Evolutionary conservation across 768 basidiomycete species (phyloP), one percentile per base, ranked within the genome.

Genomic region (Leccinum variicolor): DNA sequence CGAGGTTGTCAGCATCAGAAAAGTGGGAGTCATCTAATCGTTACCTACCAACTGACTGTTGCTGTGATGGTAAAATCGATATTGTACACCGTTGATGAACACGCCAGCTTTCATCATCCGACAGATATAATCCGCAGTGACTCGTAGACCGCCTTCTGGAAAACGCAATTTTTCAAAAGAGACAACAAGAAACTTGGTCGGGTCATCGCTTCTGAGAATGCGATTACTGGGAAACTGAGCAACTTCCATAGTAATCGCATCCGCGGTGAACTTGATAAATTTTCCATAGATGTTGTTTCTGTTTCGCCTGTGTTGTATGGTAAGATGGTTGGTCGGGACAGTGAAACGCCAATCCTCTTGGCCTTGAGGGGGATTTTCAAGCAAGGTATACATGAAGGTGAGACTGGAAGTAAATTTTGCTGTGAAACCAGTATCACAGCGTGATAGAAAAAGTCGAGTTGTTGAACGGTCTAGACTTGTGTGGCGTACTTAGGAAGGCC

Each of bases 31-130:
- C 11, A 11, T 29, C n/a, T 14, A 3, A 34, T 14, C 11, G 13
- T 13, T 21, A 7, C 70, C 76, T 59, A 85, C 85, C 66, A 87
- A 63, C 60, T 89, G 86, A 58, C 84, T 87, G 64, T 87, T 86
- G 43, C 86, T 86, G 57, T 89, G 86, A 55, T 84, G 83, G 57
- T 86, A 87, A 66, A 87, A 88, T 2, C 86, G 81, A 66, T 87
- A 86, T 60, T 86, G 82, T 0, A 78, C 68, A 1, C 75, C 77
- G 59, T 88, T 87, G 62, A 86, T 62, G 62, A 79, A 80, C 1
- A 89, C 56, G 0, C 86, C 86, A 0, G 74, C 71, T 57, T 77
- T 79, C 69, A 87, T 75, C 58, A 87, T 65, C 31, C 83, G 76
- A 19, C 72, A 63, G 46, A 87, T 80, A 61, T 88, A 88, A 13